Percentiles rank a stretch among this genome's conserved stretches.
These are phyloP conservation scores for Dichotomopilus funicola DNA, from an alignment of 2,329 filamentous ascomycete species.

Conservation along the genomic window DNA sequence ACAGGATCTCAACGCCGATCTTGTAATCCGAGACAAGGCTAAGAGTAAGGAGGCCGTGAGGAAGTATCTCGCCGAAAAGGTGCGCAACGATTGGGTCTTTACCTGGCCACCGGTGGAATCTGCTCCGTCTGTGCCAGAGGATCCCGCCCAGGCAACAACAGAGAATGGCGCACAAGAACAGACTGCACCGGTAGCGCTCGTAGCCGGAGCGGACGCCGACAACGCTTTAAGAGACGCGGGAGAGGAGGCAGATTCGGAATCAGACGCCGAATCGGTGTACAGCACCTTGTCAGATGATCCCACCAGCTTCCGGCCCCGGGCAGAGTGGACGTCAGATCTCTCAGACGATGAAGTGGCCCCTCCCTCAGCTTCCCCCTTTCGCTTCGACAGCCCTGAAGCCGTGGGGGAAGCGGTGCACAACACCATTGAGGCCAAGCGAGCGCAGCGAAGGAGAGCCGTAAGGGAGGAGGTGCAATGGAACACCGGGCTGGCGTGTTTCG, in stretches of 20 bases:
- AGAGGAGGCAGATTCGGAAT: constrained; percentile 39
- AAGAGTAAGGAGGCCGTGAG: constrained; percentile 59
- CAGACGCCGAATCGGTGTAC: constrained; percentile 45
- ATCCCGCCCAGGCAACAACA: background rate
- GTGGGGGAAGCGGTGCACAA: constrained; percentile 38
- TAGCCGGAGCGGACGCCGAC: constrained; percentile 8
- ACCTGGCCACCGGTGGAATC: constrained; percentile 41
- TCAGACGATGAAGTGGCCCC: constrained; percentile 41
- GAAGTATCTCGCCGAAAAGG: constrained; percentile 45
- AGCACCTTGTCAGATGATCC: constrained; percentile 52
- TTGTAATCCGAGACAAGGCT: constrained; percentile 54
- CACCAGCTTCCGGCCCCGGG: constrained; percentile 42
- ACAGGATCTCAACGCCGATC: constrained; percentile 51
- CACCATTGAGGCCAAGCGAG: constrained; percentile 42
- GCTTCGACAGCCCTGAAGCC: constrained; percentile 45
- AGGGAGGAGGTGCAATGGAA: constrained; percentile 71
- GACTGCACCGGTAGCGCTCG: background rate
- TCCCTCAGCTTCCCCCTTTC: constrained; percentile 38
- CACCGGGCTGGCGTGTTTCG: constrained; percentile 72
- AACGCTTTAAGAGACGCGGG: constrained; percentile 27
- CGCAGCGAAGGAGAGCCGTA: constrained; percentile 49
- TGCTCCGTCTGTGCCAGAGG: background rate
- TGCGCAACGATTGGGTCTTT: constrained; percentile 56
- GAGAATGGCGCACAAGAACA: background rate
- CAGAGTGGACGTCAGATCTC: constrained; percentile 53